Evolutionary conservation across 2,329 filamentous ascomycete genomes (phyloP).

Genomic region (Trichoderma breve): DNA sequence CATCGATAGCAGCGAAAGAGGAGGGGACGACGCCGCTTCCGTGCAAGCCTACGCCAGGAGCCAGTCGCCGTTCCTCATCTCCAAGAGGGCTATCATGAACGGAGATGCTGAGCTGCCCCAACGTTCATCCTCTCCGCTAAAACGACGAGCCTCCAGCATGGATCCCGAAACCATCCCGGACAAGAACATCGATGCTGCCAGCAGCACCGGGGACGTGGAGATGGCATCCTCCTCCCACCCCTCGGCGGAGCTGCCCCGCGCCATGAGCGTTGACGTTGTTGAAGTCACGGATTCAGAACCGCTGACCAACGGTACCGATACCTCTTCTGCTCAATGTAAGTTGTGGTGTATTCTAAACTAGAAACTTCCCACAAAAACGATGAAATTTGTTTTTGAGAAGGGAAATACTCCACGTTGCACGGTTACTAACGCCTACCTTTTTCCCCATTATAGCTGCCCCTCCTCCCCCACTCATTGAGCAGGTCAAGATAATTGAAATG

Average conservation of each 20-base stretch:
- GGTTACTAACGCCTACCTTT: background rate
- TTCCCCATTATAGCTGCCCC: slow-evolving; percentile 20
- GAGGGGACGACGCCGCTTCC: slow-evolving; percentile 46
- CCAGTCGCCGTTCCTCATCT: slow-evolving; percentile 52
- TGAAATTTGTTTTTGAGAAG: background rate
- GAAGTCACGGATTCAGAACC: slow-evolving; percentile 30
- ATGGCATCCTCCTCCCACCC: slow-evolving; percentile 13
- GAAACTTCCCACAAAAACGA: background rate
- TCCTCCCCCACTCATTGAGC: slow-evolving; percentile 49
- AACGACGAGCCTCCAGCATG: slow-evolving; percentile 63
- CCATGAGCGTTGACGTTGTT: slow-evolving; percentile 43
- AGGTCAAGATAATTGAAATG: slow-evolving; percentile 70
- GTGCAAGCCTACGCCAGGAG: slow-evolving; percentile 42
- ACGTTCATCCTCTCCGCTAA: slow-evolving; percentile 63
- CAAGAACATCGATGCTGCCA: slow-evolving; percentile 37
- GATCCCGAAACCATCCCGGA: slow-evolving; percentile 46
- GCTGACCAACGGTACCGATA: slow-evolving; percentile 21
- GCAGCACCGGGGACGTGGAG: slow-evolving; percentile 5
- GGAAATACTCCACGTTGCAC: background rate
- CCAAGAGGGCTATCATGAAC: slow-evolving; percentile 57
- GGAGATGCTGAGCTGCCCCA: slow-evolving; percentile 57
- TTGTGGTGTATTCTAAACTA: background rate
- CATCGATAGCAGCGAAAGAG: slow-evolving; percentile 55
- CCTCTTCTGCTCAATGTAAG: slow-evolving; percentile 32
- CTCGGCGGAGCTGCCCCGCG: slow-evolving; percentile 32